Evolutionary conservation across 306 rosid species (phyloP).

Genomic region (Trifolium dubium): DNA sequence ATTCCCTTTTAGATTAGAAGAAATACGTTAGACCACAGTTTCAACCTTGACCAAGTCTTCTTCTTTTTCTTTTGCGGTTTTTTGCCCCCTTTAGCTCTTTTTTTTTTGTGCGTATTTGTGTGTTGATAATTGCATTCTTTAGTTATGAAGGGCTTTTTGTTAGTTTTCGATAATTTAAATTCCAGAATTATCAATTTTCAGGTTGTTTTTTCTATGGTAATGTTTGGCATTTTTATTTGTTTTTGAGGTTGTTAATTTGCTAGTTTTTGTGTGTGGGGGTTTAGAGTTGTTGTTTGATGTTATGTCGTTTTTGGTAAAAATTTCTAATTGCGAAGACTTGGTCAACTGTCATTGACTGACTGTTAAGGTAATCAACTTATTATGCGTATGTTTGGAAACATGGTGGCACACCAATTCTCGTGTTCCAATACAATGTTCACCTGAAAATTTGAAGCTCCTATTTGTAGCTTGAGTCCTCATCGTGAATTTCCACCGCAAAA

Average conservation of each 20-base stretch:
- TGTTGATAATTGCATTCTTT: background rate
- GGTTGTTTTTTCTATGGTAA: background rate
- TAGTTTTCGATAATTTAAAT: background rate
- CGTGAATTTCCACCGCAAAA: background rate
- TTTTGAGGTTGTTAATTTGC: background rate
- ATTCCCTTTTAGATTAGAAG: background rate
- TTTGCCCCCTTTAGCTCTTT: background rate
- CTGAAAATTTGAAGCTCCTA: too few relatives aligned
- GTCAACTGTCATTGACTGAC: conserved; percentile 28
- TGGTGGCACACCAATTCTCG: background rate
- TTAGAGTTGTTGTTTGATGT: conserved; percentile 25
- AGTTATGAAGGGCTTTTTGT: background rate
- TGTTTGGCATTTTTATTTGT: conserved; percentile 2
- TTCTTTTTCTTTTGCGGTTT: background rate
- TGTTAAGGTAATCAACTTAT: background rate
- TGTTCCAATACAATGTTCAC: too few relatives aligned
- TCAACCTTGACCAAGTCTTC: background rate
- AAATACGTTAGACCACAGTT: background rate
- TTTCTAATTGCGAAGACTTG: conserved; percentile 4
- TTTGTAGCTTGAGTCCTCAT: too few relatives aligned
- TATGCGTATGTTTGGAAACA: background rate
- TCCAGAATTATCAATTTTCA: background rate
- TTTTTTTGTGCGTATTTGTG: too few relatives aligned
- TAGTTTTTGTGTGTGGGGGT: background rate
- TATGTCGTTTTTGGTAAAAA: background rate